phyloP scores from a whole-genome alignment of 2,329 filamentous ascomycete species.

The Chaetothyriales sp. region DNA sequence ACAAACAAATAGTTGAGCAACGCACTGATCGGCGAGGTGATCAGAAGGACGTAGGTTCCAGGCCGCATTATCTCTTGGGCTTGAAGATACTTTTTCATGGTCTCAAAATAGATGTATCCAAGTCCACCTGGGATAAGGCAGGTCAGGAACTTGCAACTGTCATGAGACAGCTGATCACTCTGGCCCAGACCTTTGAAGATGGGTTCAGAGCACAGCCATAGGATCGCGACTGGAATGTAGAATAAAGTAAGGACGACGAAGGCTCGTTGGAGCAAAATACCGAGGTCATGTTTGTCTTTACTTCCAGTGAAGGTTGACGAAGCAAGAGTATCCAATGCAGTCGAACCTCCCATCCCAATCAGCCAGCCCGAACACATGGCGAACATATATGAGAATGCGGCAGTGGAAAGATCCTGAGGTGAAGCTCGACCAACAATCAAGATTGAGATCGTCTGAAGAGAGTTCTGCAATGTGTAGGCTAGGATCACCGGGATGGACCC shows the following conservation, averaged over 20 bases:
- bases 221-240: constrained; percentile 56
- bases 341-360: constrained; percentile 72
- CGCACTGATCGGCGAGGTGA: constrained; percentile 48
- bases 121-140: constrained; percentile 66
- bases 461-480: constrained; percentile 76
- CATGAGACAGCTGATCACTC: constrained; percentile 59
- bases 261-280: constrained; percentile 62
- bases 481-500: constrained; percentile 66
- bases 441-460: constrained; percentile 68
- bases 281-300: constrained; percentile 63
- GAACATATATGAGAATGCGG: constrained; percentile 88
- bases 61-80: constrained; percentile 50
- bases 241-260: constrained; percentile 59
- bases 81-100: constrained; percentile 51
- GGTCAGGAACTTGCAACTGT: constrained; percentile 59
- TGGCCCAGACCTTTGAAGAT: constrained; percentile 65
- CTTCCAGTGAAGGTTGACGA: constrained; percentile 73
- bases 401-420: constrained; percentile 64
- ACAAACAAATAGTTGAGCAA: constrained; percentile 55
- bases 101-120: constrained; percentile 79
- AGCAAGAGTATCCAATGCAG: constrained; percentile 71
- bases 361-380: constrained; percentile 82
- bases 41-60: constrained; percentile 48
- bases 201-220: constrained; percentile 64
- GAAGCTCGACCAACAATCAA: constrained; percentile 68